phyloP scores from a whole-genome alignment of 305 asterid genomes.

The Solanum aculeatissimum region DNA sequence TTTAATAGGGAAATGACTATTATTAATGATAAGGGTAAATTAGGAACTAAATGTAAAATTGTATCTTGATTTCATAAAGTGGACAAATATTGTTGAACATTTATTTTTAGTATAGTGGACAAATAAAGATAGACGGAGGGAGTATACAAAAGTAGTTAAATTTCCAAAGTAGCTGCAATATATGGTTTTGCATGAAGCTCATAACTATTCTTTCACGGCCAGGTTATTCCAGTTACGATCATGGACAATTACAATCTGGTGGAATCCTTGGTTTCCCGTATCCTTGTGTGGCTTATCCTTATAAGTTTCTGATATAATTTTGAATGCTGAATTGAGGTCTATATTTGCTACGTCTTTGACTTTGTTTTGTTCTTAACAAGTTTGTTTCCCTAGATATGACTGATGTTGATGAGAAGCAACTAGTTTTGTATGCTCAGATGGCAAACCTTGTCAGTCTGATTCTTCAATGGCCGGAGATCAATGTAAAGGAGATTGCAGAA shows the following conservation, averaged over 20 bases:
- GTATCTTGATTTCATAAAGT: too few species aligned
- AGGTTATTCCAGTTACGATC: slow-evolving; percentile 50
- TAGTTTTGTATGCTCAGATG: slow-evolving; percentile 88
- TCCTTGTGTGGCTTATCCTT: slow-evolving; percentile 29
- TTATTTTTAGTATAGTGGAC: too few species aligned
- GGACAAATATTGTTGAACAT: too few species aligned
- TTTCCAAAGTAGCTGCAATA: background rate
- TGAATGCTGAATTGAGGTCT: background rate
- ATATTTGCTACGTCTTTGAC: background rate
- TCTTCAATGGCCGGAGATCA: slow-evolving; percentile 68
- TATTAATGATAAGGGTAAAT: too few species aligned
- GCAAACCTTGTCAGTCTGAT: slow-evolving; percentile 79
- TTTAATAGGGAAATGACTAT: too few species aligned
- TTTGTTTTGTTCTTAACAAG: slow-evolving; percentile 21
- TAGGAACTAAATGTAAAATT: too few species aligned
- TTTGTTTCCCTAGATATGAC: slow-evolving; percentile 43
- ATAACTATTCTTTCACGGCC: slow-evolving; percentile 19
- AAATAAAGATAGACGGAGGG: too few species aligned
- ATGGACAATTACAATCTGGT: slow-evolving; percentile 58
- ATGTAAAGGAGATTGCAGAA: slow-evolving; percentile 74
- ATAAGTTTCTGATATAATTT: background rate
- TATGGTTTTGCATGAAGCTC: background rate
- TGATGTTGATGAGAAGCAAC: slow-evolving; percentile 59
- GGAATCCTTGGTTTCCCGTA: slow-evolving; percentile 89
- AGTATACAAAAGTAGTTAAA: background rate